phyloP scores from a whole-genome alignment of 1,139 yeast genomes.

The Hyphopichia burtonii region DNA sequence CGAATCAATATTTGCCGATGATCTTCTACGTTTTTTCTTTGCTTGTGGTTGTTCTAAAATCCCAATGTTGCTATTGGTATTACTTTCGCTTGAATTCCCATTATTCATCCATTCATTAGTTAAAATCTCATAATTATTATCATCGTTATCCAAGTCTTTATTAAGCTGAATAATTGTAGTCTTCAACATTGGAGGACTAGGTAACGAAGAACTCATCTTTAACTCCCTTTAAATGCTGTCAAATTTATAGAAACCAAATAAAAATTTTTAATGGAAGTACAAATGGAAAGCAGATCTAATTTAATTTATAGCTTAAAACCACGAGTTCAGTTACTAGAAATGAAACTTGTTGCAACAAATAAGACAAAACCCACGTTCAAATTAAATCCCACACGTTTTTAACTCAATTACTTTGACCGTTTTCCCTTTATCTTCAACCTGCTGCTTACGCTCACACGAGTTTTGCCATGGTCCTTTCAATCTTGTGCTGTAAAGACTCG shows the following conservation, averaged over 20 bases:
- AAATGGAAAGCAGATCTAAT: neutral
- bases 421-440: too few species aligned
- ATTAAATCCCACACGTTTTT: neutral
- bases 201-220: constrained; percentile 22
- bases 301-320: neutral
- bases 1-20: constrained; percentile 45
- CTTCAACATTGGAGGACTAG: constrained; percentile 61
- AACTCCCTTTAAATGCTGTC: neutral
- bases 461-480: too few species aligned
- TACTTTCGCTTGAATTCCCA: neutral
- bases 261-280: too few species aligned
- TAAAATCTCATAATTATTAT: constrained; percentile 43
- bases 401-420: too few species aligned
- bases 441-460: too few species aligned
- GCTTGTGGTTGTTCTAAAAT: constrained; percentile 7
- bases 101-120: constrained; percentile 30
- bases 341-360: too few species aligned
- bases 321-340: too few species aligned
- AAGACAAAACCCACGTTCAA: too few species aligned
- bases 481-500: too few species aligned
- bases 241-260: too few species aligned
- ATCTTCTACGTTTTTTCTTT: constrained; percentile 48
- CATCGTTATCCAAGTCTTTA: constrained; percentile 42
- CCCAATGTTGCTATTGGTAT: neutral
- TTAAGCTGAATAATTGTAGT: constrained; percentile 64